Percentiles rank a stretch among this genome's conserved stretches.
Evolutionary conservation across 768 basidiomycete species (phyloP).

Genomic region (Sarcomyxa edulis): DNA sequence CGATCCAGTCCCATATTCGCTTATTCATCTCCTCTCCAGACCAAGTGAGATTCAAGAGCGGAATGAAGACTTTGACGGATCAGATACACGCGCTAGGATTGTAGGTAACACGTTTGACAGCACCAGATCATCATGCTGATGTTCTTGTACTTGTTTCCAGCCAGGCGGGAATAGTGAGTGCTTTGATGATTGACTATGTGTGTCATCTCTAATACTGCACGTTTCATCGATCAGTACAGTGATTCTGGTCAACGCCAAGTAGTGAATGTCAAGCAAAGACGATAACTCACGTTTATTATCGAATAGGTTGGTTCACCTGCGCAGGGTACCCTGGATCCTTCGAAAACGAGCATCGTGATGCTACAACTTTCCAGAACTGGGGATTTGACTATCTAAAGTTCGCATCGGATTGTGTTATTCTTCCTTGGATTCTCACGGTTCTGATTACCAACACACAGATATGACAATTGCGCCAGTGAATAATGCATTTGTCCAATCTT

Average conservation of each 20-base stretch:
- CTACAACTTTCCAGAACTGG: conserved; percentile 57
- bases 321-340: conserved; percentile 61
- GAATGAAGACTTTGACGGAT: conserved; percentile 51
- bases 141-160: no score
- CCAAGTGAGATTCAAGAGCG: conserved; percentile 44
- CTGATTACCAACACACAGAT: conserved; percentile 21
- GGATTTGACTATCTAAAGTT: conserved; percentile 64
- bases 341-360: conserved; percentile 59
- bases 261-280: no score
- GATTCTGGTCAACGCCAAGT: no score
- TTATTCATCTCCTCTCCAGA: no score
- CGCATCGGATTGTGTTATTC: conserved; percentile 9
- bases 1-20: neutral
- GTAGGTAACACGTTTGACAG: no score
- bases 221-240: conserved; percentile 41
- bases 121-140: no score
- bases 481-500: neutral
- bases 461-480: conserved; percentile 51
- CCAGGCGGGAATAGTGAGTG: conserved; percentile 56
- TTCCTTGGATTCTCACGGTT: neutral
- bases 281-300: no score
- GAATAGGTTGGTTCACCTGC: conserved; percentile 68
- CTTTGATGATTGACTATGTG: neutral
- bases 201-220: neutral
- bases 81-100: conserved; percentile 55